These are phyloP conservation scores for Colletotrichum tabaci DNA, from an alignment of 2,329 filamentous ascomycete genomes.

Conservation along the genomic window DNA sequence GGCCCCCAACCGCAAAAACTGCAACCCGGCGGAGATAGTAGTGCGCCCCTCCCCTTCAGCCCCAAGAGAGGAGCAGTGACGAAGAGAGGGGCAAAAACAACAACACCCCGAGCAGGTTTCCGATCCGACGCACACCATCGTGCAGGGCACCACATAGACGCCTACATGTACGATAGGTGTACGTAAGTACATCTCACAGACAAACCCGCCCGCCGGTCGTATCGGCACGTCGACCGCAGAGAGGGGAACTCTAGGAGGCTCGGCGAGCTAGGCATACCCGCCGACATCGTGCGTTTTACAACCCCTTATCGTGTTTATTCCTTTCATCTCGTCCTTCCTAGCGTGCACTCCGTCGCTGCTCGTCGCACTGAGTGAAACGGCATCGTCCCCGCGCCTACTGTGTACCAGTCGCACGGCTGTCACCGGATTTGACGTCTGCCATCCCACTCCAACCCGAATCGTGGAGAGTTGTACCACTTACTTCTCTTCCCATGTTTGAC, in stretches of 20 bases:
- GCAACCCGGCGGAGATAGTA: neutral
- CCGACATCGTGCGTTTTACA: constrained; percentile 1
- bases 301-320: neutral
- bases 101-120: neutral
- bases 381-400: neutral
- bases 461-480: neutral
- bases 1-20: constrained; percentile 6
- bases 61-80: constrained; percentile 21
- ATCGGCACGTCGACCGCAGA: constrained; percentile 1
- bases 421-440: constrained; percentile 35
- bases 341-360: constrained; percentile 29
- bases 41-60: constrained; percentile 19
- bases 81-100: constrained; percentile 23
- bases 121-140: constrained; percentile 37
- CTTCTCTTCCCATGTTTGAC: constrained; percentile 5
- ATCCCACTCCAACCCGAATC: constrained; percentile 22
- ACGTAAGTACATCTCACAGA: constrained; percentile 33
- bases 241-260: neutral
- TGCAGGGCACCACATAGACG: constrained; percentile 22
- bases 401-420: constrained; percentile 25
- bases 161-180: constrained; percentile 9
- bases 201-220: constrained; percentile 5
- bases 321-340: constrained; percentile 25
- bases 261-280: neutral
- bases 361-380: constrained; percentile 32